Evolutionary conservation across 2,329 filamentous ascomycete genomes (phyloP).

Genomic region (Leptosphaerulina australis): DNA sequence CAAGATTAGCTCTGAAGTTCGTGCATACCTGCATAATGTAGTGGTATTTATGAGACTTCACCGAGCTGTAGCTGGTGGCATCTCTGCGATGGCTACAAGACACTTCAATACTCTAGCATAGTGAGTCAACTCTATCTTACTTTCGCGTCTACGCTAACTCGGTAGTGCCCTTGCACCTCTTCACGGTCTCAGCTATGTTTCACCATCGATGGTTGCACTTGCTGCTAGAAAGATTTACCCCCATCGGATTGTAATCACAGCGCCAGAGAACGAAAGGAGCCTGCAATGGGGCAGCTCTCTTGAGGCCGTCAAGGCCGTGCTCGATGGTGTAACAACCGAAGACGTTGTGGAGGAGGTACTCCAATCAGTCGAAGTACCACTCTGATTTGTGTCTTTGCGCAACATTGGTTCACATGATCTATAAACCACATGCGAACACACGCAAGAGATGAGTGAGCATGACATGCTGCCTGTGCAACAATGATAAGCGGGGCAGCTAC

Average conservation of each 20-base stretch:
- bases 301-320: constrained; percentile 68
- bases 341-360: constrained; percentile 65
- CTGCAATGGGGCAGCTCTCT: constrained; percentile 90
- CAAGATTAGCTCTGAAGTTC: constrained; percentile 74
- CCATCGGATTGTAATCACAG: constrained; percentile 77
- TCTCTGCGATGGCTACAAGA: constrained; percentile 77
- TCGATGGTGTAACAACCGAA: constrained; percentile 65
- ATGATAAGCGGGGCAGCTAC: constrained; percentile 25
- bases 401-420: background rate
- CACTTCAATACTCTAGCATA: constrained; percentile 73
- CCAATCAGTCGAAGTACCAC: constrained; percentile 61
- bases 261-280: constrained; percentile 76
- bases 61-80: constrained; percentile 78
- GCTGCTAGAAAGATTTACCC: constrained; percentile 86
- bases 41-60: constrained; percentile 86
- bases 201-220: constrained; percentile 80
- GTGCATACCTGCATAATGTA: constrained; percentile 86
- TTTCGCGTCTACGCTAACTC: background rate
- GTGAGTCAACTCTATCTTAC: constrained; percentile 45
- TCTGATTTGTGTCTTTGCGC: constrained; percentile 46
- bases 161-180: constrained; percentile 74
- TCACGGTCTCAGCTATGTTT: constrained; percentile 79
- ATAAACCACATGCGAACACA: background rate
- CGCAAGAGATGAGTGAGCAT: constrained; percentile 36
- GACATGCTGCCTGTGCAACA: constrained; percentile 29